These are phyloP conservation scores for Fabrea salina DNA, from an alignment of 169 alveolate species.

Conservation along the genomic window DNA sequence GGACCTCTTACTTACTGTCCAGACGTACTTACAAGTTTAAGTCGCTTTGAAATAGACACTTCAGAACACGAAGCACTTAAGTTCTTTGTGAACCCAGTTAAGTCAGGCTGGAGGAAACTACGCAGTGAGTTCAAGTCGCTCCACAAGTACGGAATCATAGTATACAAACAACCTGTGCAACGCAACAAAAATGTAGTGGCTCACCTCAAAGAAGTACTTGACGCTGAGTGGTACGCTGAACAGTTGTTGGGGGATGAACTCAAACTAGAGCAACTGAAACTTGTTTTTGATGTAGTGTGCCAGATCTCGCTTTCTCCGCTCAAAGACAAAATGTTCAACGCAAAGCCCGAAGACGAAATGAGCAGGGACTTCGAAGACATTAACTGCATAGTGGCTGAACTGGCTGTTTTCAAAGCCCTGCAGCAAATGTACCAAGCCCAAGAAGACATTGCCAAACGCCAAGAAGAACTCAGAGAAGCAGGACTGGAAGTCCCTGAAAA, in stretches of 20 bases:
- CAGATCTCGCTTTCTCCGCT: constrained; percentile 6
- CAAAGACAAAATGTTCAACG: neutral
- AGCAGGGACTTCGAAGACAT: neutral
- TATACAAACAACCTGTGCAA: neutral
- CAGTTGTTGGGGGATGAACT: constrained; percentile 20
- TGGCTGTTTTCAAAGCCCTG: constrained; percentile 28
- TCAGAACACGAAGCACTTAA: neutral
- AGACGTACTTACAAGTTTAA: neutral
- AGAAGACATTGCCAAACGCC: neutral
- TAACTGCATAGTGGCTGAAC: neutral
- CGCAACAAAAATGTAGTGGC: neutral
- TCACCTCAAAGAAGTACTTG: neutral
- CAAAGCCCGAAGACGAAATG: neutral
- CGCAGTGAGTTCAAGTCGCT: neutral
- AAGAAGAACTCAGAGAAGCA: constrained; percentile 25
- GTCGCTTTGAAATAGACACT: constrained; percentile 15
- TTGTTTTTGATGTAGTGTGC: constrained; percentile 14
- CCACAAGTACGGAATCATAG: neutral
- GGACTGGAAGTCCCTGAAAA: constrained; percentile 31
- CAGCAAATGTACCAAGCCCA: constrained; percentile 29
- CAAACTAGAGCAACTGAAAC: constrained; percentile 27
- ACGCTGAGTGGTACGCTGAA: constrained; percentile 14
- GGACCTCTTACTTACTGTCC: neutral
- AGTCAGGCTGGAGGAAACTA: constrained; percentile 17
- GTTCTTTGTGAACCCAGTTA: constrained; percentile 31